Percentiles rank a stretch among this genome's conserved stretches.
These are phyloP conservation scores for Backusella westeae DNA, from an alignment of 192 early-diverging fungal genomes.

Conservation along the genomic window DNA sequence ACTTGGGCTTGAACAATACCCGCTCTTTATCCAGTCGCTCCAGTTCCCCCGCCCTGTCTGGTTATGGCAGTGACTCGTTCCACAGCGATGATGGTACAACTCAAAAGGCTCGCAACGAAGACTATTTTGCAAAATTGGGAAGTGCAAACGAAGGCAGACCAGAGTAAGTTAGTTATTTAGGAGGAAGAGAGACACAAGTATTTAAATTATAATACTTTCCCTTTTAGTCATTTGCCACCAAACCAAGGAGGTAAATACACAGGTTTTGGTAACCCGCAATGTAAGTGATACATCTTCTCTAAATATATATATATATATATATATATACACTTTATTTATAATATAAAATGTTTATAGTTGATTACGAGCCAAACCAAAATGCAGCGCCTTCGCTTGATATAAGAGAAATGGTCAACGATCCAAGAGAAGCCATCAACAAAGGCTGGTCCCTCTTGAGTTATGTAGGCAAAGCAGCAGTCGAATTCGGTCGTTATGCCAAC, in stretches of 20 bases:
- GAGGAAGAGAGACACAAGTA: background rate
- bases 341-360: background rate
- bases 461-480: conserved; percentile 42
- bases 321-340: background rate
- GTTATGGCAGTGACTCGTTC: background rate
- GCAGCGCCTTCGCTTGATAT: conserved; percentile 32
- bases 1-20: conserved; percentile 27
- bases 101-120: conserved; percentile 71
- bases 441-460: conserved; percentile 61
- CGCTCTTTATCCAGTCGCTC: conserved; percentile 17
- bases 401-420: conserved; percentile 66
- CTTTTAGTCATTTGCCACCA: conserved; percentile 44
- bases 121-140: conserved; percentile 73
- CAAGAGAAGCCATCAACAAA: conserved; percentile 59
- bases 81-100: conserved; percentile 7
- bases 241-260: conserved; percentile 76
- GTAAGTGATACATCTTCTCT: conserved; percentile 1
- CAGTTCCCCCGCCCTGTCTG: conserved; percentile 14
- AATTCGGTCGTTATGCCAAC: conserved; percentile 49
- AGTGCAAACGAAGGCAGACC: conserved; percentile 52
- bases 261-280: conserved; percentile 66
- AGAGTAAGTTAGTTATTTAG: conserved; percentile 33
- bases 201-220: background rate
- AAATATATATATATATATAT: background rate
- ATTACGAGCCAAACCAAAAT: background rate